Evolutionary conservation across 2,329 filamentous ascomycete genomes (phyloP).

Genomic region (Venturiaceae sp.): DNA sequence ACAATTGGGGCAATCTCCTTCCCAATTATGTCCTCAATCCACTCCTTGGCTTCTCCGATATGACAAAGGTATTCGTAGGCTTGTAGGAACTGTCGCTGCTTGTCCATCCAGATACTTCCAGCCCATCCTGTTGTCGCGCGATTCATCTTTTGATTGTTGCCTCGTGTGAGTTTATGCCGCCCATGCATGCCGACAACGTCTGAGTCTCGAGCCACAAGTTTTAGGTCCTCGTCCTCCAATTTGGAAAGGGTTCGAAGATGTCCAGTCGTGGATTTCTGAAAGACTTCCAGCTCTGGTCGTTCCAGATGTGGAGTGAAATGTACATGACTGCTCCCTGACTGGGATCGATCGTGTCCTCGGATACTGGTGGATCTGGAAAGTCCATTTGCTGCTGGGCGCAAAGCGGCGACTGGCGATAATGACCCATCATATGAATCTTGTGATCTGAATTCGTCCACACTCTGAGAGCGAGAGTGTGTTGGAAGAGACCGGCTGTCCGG

Average conservation of each 20-base stretch:
- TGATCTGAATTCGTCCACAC: slow-evolving; percentile 54
- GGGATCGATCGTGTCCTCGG: background rate
- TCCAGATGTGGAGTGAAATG: slow-evolving; percentile 23
- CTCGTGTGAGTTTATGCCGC: slow-evolving; percentile 69
- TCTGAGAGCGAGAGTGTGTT: slow-evolving; percentile 16
- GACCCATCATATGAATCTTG: slow-evolving; percentile 32
- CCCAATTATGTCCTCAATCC: slow-evolving; percentile 90
- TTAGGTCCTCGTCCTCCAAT: slow-evolving; percentile 70
- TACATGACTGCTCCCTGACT: background rate
- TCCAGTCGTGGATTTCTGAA: slow-evolving; percentile 82
- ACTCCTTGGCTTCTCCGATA: slow-evolving; percentile 97
- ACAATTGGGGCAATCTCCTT: slow-evolving; percentile 84
- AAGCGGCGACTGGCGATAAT: slow-evolving; percentile 33
- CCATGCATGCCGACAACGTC: slow-evolving; percentile 85
- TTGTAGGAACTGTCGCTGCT: slow-evolving; percentile 89
- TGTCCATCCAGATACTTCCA: slow-evolving; percentile 95
- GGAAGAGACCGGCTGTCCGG: background rate
- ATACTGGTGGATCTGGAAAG: slow-evolving; percentile 23
- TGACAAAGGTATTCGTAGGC: slow-evolving; percentile 98
- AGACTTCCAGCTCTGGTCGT: slow-evolving; percentile 57
- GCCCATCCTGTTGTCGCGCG: slow-evolving; percentile 53
- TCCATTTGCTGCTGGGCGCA: slow-evolving; percentile 30
- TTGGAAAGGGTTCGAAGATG: slow-evolving; percentile 82
- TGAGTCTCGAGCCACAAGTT: slow-evolving; percentile 65
- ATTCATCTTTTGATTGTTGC: slow-evolving; percentile 33